phyloP scores from a whole-genome alignment of 2,329 filamentous ascomycete species.

The Coniochaeta hoffmannii region DNA sequence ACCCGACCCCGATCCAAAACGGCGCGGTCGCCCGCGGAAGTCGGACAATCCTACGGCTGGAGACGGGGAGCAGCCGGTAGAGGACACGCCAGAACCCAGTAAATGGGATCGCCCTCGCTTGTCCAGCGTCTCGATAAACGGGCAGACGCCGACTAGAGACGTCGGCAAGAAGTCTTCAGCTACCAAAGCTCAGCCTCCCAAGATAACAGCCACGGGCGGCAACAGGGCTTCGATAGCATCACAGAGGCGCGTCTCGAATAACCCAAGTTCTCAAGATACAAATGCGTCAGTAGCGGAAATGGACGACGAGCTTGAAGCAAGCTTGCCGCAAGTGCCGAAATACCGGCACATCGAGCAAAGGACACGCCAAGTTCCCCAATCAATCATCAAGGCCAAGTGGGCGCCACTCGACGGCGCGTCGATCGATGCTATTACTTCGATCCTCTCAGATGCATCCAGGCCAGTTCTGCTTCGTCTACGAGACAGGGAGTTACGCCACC shows the following conservation, averaged over 20 bases:
- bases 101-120: not conserved
- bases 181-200: not conserved
- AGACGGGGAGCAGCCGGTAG: not conserved
- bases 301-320: conserved; percentile 8
- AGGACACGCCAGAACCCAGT: not conserved
- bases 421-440: conserved; percentile 44
- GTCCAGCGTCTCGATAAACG: not conserved
- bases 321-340: conserved; percentile 11
- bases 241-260: not conserved
- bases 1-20: conserved; percentile 8
- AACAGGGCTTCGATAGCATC: not conserved
- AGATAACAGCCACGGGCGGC: not conserved
- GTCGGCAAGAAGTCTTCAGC: not conserved
- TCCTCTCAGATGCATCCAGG: conserved; percentile 52
- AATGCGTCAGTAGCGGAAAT: conserved; percentile 2
- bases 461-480: conserved; percentile 54
- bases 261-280: not conserved
- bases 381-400: conserved; percentile 64
- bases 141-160: not conserved
- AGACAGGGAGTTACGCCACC: conserved; percentile 36
- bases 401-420: conserved; percentile 46
- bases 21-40: conserved; percentile 9
- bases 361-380: conserved; percentile 48
- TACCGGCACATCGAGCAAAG: conserved; percentile 46
- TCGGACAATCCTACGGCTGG: conserved; percentile 1